Base-by-base conservation (phyloP, 192 early-diverging fungal genomes). In the Coemansia sp. region DNA sequence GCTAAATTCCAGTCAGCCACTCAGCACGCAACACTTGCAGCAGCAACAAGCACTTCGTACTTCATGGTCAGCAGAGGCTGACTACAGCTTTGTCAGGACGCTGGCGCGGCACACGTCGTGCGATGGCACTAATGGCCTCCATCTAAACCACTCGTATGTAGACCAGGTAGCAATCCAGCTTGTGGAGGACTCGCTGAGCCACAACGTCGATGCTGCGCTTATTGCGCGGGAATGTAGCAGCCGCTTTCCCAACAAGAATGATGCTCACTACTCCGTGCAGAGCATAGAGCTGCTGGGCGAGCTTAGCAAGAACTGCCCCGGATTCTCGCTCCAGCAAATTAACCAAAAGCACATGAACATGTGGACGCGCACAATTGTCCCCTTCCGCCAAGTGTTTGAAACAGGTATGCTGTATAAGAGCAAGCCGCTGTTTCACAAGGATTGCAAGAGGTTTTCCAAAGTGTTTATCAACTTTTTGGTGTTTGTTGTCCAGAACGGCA, bases 341-440 rank as follows among this genome's bases (percentile, higher is more conserved):
- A 79, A 79, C 67, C 68, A 69, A 60, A 79, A 79, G 64, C 77
- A 79, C 29, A 64, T 73, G 37, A 79, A 79, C 41, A 79, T 79
- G 77, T 73, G 70, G 71, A 79, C 77, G 0, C 67, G 77, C 1
- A 60, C 59, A 7, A 73, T 79, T 25, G 54, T 63, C 0, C 77
- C 77, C 0, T 79, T 79, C 59, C 51, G 67, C 24, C 59, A 64
- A 6, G 39, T 73, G 14, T 65, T 47, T 36, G 43, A 62, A 11
- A 41, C 59, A 3, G 77, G 70, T n/a, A 27, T 43, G 24, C 54
- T 73, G 17, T 73, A 73, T 41, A 68, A 69, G 36, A 68, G 71
- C 25, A 79, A 79, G 41, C 47, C 63, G 2, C 39, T 66, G 3
- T 73, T 79, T 53, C 67, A 73, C 54, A 73, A 66, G 46, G 77